These are phyloP conservation scores for Calocera cornea DNA, from an alignment of 768 basidiomycete species.

Conservation along the genomic window DNA sequence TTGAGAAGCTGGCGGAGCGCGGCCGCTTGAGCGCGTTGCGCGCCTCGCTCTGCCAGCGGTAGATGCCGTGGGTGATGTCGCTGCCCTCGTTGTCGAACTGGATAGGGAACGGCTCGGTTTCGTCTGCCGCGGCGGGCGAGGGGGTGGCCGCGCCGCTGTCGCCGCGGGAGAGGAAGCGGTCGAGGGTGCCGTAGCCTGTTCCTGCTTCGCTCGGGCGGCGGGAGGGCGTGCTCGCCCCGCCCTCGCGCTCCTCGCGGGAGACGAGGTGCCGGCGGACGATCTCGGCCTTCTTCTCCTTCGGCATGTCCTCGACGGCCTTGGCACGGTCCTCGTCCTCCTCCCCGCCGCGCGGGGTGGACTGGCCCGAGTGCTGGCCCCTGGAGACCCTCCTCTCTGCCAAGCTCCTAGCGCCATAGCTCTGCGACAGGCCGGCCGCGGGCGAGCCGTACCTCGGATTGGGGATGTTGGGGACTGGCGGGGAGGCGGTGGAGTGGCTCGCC, in stretches of 20 bases:
- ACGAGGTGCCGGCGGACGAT: slow-evolving; percentile 72
- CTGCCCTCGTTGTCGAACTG: slow-evolving; percentile 7
- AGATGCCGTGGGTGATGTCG: slow-evolving; percentile 54
- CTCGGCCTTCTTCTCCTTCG: slow-evolving; percentile 72
- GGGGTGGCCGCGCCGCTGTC: not conserved
- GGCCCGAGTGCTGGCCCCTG: not conserved
- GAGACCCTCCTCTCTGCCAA: not conserved
- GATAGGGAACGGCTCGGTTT: not conserved
- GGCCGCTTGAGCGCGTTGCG: slow-evolving; percentile 37
- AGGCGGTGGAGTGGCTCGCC: not conserved
- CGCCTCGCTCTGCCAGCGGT: slow-evolving; percentile 84
- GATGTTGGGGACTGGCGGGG: not conserved
- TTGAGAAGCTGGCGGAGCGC: slow-evolving; percentile 55
- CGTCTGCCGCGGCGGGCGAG: not conserved
- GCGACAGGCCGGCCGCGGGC: not conserved
- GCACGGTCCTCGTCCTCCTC: not conserved
- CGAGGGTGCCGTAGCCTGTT: not conserved
- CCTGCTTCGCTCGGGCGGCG: not conserved
- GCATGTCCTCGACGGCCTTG: slow-evolving; percentile 40
- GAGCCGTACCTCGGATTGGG: not conserved
- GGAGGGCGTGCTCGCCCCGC: not conserved
- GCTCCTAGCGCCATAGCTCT: not conserved
- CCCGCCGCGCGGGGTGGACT: not conserved
- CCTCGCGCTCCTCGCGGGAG: slow-evolving; percentile 48
- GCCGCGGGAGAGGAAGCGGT: too few relatives aligned